Evolutionary conservation across 2,329 filamentous ascomycete genomes (phyloP).

Genomic region (Penicillium sp.): DNA sequence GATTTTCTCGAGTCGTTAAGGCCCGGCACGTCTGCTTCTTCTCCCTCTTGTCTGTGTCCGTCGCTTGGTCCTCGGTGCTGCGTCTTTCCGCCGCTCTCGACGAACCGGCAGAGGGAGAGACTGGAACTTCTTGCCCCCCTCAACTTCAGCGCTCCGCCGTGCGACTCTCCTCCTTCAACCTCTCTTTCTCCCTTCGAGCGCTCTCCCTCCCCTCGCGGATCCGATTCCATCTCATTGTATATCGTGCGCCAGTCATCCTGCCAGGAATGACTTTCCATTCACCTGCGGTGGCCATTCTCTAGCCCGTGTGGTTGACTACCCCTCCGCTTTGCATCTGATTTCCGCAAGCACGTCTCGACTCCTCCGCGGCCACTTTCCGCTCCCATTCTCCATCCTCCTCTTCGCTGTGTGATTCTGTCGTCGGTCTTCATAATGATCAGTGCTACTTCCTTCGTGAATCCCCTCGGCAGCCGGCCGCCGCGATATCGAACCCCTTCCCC

Average conservation of each 20-base stretch:
- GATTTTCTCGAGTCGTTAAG: not conserved
- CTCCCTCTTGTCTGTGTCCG: conserved; percentile 20
- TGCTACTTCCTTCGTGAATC: conserved; percentile 45
- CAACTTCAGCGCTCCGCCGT: conserved; percentile 31
- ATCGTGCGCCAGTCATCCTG: conserved; percentile 32
- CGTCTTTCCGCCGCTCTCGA: conserved; percentile 26
- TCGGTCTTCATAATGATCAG: conserved; percentile 39
- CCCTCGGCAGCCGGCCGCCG: conserved; percentile 43
- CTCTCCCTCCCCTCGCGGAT: conserved; percentile 26
- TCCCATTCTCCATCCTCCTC: conserved; percentile 14
- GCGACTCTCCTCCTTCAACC: conserved; percentile 28
- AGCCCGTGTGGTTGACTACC: conserved; percentile 48
- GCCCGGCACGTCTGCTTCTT: not conserved
- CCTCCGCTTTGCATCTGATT: conserved; percentile 48
- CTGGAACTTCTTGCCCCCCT: conserved; percentile 28
- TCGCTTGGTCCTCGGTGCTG: conserved; percentile 25
- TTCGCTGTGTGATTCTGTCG: conserved; percentile 19
- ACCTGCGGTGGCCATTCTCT: conserved; percentile 43
- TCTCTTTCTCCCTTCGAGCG: conserved; percentile 29
- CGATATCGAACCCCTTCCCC: conserved; percentile 54
- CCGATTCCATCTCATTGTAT: conserved; percentile 28
- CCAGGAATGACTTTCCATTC: conserved; percentile 48
- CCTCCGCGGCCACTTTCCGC: conserved; percentile 26
- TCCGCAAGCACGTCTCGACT: conserved; percentile 38
- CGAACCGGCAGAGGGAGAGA: conserved; percentile 26